phyloP scores from a whole-genome alignment of 2,329 filamentous ascomycete genomes.

The Fusarium nanum region DNA sequence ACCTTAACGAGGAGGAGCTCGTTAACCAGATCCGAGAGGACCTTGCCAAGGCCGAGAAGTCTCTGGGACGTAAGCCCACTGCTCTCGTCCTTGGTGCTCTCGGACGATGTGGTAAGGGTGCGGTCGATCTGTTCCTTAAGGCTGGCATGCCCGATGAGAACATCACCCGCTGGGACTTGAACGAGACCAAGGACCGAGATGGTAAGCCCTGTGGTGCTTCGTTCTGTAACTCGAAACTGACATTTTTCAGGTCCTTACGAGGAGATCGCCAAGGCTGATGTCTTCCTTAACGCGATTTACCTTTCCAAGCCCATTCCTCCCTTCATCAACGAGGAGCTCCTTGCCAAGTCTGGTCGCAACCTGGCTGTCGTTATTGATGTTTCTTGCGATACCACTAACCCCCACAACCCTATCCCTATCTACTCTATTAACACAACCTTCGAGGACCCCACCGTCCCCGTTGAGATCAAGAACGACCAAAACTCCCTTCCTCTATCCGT shows the following conservation, averaged over 20 bases:
- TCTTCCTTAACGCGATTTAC: constrained; percentile 85
- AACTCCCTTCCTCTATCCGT: constrained; percentile 73
- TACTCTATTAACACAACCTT: constrained; percentile 90
- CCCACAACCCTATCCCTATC: constrained; percentile 78
- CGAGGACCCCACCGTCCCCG: constrained; percentile 84
- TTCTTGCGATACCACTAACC: constrained; percentile 78
- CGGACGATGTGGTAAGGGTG: constrained; percentile 87
- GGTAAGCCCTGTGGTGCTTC: constrained; percentile 54
- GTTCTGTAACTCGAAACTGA: background rate
- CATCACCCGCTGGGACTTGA: constrained; percentile 76
- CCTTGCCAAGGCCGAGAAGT: constrained; percentile 76
- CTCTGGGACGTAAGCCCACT: constrained; percentile 75
- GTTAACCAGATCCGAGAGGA: constrained; percentile 50
- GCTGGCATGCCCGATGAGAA: constrained; percentile 64
- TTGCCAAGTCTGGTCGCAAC: constrained; percentile 71
- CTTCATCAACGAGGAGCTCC: constrained; percentile 80
- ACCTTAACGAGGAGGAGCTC: constrained; percentile 75
- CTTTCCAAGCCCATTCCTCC: constrained; percentile 77
- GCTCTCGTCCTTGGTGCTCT: constrained; percentile 87
- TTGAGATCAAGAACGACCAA: constrained; percentile 66
- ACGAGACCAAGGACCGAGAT: constrained; percentile 73
- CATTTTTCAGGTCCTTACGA: constrained; percentile 66
- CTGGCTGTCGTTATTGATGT: constrained; percentile 87
- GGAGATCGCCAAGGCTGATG: constrained; percentile 80
- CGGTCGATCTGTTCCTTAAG: constrained; percentile 81